These are phyloP conservation scores for Claviceps capensis DNA, from an alignment of 2,329 filamentous ascomycete genomes.

Conservation along the genomic window DNA sequence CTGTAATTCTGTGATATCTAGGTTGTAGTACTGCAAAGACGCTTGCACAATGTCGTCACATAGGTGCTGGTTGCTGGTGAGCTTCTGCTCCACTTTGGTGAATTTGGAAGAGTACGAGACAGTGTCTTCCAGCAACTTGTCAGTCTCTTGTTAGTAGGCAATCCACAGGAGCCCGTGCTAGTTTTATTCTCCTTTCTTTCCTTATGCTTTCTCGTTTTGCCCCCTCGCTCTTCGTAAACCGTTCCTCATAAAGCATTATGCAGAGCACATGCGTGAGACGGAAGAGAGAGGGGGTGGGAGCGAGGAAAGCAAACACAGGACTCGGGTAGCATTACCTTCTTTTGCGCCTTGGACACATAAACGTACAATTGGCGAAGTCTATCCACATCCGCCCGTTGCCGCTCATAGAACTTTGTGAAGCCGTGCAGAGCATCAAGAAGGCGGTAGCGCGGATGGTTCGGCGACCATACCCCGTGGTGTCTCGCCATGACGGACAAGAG, in stretches of 20 bases:
- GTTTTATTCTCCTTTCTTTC: no score
- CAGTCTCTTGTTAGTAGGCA: neutral
- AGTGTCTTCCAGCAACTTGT: constrained; percentile 37
- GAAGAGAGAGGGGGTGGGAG: no score
- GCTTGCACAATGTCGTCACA: constrained; percentile 31
- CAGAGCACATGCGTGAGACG: no score
- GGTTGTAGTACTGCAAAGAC: constrained; percentile 32
- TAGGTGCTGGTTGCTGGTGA: constrained; percentile 30
- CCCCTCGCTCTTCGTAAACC: no score
- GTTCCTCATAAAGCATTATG: no score
- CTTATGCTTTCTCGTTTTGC: no score
- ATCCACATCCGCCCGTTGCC: constrained; percentile 22
- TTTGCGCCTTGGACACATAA: constrained; percentile 20
- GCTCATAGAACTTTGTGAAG: constrained; percentile 21
- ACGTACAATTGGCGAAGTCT: constrained; percentile 23
- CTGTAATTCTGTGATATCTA: constrained; percentile 30
- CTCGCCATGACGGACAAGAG: constrained; percentile 17
- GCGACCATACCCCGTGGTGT: constrained; percentile 18
- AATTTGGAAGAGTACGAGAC: constrained; percentile 44
- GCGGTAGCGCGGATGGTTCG: constrained; percentile 24
- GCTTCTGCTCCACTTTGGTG: constrained; percentile 25
- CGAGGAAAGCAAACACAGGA: neutral
- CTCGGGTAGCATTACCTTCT: constrained; percentile 10
- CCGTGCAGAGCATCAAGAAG: constrained; percentile 26
- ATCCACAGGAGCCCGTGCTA: no score